Evolutionary conservation across 2,329 filamentous ascomycete genomes (phyloP), one percentile per base, ranked within the genome.

Genomic region (Volutella citrinella): DNA sequence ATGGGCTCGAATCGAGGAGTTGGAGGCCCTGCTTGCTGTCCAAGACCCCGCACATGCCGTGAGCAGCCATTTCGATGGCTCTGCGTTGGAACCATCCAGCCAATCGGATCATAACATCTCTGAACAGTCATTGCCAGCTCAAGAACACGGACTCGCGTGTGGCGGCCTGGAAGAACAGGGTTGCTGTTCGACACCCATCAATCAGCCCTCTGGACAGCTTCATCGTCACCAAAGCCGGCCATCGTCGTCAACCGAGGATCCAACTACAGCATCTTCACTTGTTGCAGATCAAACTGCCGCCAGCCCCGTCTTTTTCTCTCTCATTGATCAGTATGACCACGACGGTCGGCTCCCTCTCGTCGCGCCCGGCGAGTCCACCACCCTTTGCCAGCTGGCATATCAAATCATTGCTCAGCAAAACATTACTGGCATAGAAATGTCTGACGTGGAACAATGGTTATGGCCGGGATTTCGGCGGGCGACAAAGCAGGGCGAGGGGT

Each of bases 401-500:
- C 15, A 28, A 13, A 42, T 39, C 16, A 44, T 44, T 14, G 11
- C 25, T 4, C 32, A 39, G 14, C 39, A 42, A 21, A 32, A 44
- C 4, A 34, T 21, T 2, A 23, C 18, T 14, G 29, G 22, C 6
- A 11, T 39, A 9, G 39, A 36, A 3, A 7, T 18, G 9, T 19
- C 2, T 15, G 19, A 27, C 2, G 16, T 44, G 5, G 31, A 34
- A 4, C 7, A 13, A 12, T 39, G 29, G 23, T 20, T 44, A 3
- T 14, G 33, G 4, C 19, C 41, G 5, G 41, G 41, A 9, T 44
- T 44, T 9, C 32, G 41, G n/a, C 19, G 23, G 12, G 32, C 31
- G 3, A 16, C 8, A 10, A 25, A 8, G 16, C 11, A 10, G 8
- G 38, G 29, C 5, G 34, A 44, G 21, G 38, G 34, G 12, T 42